Evolutionary conservation across 1,139 yeast genomes (phyloP).

Genomic region (Magnusiomyces tetraspermus): DNA sequence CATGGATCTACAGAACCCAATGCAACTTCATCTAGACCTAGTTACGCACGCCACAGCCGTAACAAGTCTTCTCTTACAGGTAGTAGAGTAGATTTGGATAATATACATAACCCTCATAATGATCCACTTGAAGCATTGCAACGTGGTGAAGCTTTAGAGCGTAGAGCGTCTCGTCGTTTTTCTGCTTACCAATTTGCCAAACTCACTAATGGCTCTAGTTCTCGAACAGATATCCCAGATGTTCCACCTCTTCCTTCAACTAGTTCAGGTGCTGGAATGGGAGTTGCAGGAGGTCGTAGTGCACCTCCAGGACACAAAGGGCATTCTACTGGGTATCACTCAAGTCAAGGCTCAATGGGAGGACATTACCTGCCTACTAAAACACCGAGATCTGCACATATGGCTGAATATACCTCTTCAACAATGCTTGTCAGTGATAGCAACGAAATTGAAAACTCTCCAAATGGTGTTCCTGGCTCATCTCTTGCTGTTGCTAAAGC

Average conservation of each 20-base stretch:
- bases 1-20: no score
- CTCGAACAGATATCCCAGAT: conserved; percentile 12
- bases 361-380: conserved; percentile 23
- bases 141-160: conserved; percentile 68
- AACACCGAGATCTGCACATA: conserved; percentile 21
- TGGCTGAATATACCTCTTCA: conserved; percentile 24
- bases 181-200: conserved; percentile 91
- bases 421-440: conserved; percentile 16
- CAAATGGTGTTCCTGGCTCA: conserved; percentile 5
- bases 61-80: conserved; percentile 7
- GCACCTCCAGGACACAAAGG: background rate
- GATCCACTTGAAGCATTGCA: conserved; percentile 72
- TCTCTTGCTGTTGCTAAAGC: background rate
- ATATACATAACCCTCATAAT: conserved; percentile 11
- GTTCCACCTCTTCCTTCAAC: conserved; percentile 15
- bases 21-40: no score
- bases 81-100: background rate
- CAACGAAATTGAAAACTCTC: no score
- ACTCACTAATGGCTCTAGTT: conserved; percentile 39
- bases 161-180: conserved; percentile 86
- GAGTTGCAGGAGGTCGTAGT: background rate
- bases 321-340: no score
- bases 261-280: background rate
- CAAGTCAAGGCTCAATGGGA: no score
- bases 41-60: conserved; percentile 4